Evolutionary conservation across 495 filamentous ascomycete genomes (phyloP), one percentile per base, ranked within the genome.

Genomic region (Podospora conica): DNA sequence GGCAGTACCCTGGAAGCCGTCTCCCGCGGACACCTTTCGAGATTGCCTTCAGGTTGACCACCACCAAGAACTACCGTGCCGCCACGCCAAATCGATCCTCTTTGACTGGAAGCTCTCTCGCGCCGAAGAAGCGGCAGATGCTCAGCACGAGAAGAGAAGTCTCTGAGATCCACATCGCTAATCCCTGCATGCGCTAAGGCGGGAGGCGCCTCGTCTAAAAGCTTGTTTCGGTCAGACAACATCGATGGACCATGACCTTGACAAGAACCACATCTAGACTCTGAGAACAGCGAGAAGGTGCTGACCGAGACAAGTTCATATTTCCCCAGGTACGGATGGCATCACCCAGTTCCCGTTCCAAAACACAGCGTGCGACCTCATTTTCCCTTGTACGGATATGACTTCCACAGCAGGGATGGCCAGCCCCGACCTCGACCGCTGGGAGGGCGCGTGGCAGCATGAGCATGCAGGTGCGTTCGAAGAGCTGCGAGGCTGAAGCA

Each of bases 131-230:
- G n/a, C n/a, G n/a, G n/a, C n/a, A n/a, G n/a, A n/a, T n/a, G n/a
- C n/a, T n/a, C n/a, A n/a, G n/a, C n/a, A n/a, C n/a, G n/a, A n/a
- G n/a, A n/a, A 15, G 23, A 23, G 10, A 57, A 27, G 8, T 4
- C 21, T 20, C 20, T 10, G 5, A 5, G n/a, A 9, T 57, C 4
- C n/a, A 57, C 25, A 9, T 15, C 55, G 23, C 11, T n/a, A 10
- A n/a, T 24, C 18, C 29, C 59, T 22, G 59, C 20, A 27, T 61
- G 33, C 59, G 59, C 59, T 61, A 61, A 61, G 11, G 59, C 33
- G 59, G 59, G 59, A 61, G 59, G 59, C 33, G 21, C 15, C 23
- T 61, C 18, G 40, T 61, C 59, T 40, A 23, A 31, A 61, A 20
- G 59, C 59, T 61, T 27, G 29, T 53, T 53, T 31, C 10, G 10